Evolutionary conservation across 1,139 yeast genomes (phyloP).

Genomic region (Hyphopichia wangnamkhiaoensis): DNA sequence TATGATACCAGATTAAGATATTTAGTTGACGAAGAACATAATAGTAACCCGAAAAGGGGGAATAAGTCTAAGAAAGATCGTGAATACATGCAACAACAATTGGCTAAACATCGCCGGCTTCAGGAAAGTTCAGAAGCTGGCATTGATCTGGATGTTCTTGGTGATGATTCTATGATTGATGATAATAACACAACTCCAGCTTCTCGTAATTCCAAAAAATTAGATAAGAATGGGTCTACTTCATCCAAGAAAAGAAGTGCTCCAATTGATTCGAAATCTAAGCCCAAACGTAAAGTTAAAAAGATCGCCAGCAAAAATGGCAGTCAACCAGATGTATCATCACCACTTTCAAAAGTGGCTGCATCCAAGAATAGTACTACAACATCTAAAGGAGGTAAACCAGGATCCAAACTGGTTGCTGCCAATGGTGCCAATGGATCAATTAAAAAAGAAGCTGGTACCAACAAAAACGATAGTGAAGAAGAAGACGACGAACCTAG

Average conservation of each 20-base stretch:
- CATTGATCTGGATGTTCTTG: conserved; percentile 6
- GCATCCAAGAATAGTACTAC: neutral
- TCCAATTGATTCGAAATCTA: conserved; percentile 9
- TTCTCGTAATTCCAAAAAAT: neutral
- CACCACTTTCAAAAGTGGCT: neutral
- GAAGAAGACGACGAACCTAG: conserved; percentile 1
- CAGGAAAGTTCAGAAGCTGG: conserved; percentile 17
- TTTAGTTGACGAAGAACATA: conserved; percentile 49
- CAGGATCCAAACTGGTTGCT: too few relatives aligned
- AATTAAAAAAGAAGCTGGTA: conserved; percentile 6
- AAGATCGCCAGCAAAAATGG: neutral
- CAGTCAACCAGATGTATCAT: neutral
- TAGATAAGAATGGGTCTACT: neutral
- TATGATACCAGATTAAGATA: conserved; percentile 59
- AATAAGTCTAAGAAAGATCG: conserved; percentile 32
- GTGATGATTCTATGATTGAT: neutral
- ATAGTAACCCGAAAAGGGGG: conserved; percentile 34
- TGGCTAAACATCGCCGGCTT: conserved; percentile 8
- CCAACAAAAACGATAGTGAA: conserved; percentile 5
- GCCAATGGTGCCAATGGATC: conserved; percentile 1
- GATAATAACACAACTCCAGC: too few relatives aligned
- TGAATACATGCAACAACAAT: conserved; percentile 12
- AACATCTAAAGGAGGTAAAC: neutral
- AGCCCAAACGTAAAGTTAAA: neutral
- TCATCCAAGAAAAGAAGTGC: conserved; percentile 13